Percentiles rank a stretch among this genome's conserved stretches.
Conservation (phyloP, 495 filamentous ascomycete species). For the Hapsidospora chrysogenum region DNA sequence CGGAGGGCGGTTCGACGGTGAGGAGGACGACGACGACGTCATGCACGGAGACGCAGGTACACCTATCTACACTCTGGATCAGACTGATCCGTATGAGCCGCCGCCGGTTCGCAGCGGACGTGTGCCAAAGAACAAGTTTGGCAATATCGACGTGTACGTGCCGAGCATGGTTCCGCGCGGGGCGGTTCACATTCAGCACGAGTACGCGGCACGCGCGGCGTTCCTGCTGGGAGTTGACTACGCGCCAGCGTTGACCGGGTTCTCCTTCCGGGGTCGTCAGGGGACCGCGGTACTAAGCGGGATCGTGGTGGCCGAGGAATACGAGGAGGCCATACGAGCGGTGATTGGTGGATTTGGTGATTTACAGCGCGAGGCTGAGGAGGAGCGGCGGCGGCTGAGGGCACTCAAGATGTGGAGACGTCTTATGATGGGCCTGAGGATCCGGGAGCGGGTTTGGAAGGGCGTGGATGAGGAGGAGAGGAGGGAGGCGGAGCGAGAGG, state of each 20-base stretch:
- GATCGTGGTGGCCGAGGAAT: conserved; percentile 55
- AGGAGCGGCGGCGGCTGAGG: conserved; percentile 34
- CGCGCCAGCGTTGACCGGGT: conserved; percentile 78
- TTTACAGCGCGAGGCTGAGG: conserved; percentile 37
- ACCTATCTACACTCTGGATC: conserved; percentile 54
- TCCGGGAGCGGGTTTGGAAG: conserved; percentile 56
- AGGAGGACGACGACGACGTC: conserved; percentile 16
- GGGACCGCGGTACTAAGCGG: conserved; percentile 69
- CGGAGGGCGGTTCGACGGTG: conserved; percentile 14
- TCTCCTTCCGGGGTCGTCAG: conserved; percentile 64
- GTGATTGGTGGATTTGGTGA: conserved; percentile 48
- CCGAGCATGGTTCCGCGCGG: conserved; percentile 83
- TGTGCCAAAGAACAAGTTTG: conserved; percentile 73
- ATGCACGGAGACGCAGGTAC: conserved; percentile 25
- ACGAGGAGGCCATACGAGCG: conserved; percentile 50
- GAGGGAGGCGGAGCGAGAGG: conserved; percentile 4
- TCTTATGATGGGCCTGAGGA: conserved; percentile 58
- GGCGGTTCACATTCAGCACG: conserved; percentile 45
- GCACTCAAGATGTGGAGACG: conserved; percentile 59
- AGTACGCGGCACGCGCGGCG: conserved; percentile 54
- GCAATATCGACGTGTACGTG: conserved; percentile 83
- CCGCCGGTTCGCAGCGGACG: conserved; percentile 58
- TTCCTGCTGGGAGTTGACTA: conserved; percentile 69
- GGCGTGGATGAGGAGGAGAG: conserved; percentile 21
- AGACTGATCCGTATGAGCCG: conserved; percentile 60